Base-by-base conservation (phyloP, 495 filamentous ascomycete genomes). In the Diplogelasinospora grovesii region DNA sequence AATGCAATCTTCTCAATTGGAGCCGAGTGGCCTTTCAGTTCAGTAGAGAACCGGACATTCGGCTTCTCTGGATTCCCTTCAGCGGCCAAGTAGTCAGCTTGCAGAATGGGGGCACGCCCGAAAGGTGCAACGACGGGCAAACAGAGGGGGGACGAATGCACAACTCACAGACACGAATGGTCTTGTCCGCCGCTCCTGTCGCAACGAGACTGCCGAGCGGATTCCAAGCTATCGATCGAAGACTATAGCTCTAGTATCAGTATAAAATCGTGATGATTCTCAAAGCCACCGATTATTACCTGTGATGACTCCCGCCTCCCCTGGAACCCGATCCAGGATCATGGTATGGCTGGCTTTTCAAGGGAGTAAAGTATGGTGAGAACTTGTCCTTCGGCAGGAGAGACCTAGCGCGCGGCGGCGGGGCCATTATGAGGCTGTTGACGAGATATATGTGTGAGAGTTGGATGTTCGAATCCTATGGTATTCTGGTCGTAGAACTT, bases 1-100 rank as follows among this genome's bases (percentile, higher is more conserved):
- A 93, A 98, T 4, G 84, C 77, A 2, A 96, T 82, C 45, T 86
- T 84, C 61, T 96, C 90, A 13, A 96, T 82, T 6, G 69, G 70
- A 8, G 77, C 80, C 2, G 74, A 62, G 58, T 93, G 86, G 5
- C 89, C 89, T 38, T 83, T 83, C 42, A 95, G 74, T 48, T 95
- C 89, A 1, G 89, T 95, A 8, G 83, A 85, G 56, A 89, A 81
- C 49, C 78, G 80, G 22, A 83, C 78, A 56, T 83, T 77, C 16
- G 82, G 75, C 52, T 86, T 84, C 43, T 95, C 89, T 0, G 86
- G 88, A 56, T 95, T 95, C 89, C 89, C 68, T 71, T 22, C 8
- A 31, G 23, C 18, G 48, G 36, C n/a, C 24, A 4, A 10, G 23
- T 29, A 13, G 33, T 33, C 46, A 41, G 35, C n/a, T n/a, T n/a